A percentile compares a stretch with the other conserved stretches of the same genome.
Evolutionary conservation across 2,329 filamentous ascomycete species (phyloP).

Genomic region (Aspergillus puulaauensis): DNA sequence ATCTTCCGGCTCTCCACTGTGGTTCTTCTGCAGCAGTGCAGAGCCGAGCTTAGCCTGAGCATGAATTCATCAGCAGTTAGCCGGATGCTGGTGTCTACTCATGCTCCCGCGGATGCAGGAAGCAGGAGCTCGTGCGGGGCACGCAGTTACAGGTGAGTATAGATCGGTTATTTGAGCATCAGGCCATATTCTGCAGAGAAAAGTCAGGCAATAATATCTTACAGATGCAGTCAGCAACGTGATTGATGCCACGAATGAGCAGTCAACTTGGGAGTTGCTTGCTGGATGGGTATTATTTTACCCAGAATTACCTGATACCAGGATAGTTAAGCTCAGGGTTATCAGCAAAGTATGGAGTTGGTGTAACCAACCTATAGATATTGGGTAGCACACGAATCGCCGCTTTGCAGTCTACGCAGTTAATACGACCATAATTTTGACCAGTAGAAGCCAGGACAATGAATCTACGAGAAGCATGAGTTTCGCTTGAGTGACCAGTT

Average conservation of each 20-base stretch:
- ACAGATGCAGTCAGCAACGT: neutral
- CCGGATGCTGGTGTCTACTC: neutral
- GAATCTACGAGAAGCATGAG: neutral
- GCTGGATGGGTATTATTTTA: neutral
- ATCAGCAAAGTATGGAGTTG: neutral
- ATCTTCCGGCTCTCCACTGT: neutral
- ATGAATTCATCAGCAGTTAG: neutral
- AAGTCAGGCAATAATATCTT: neutral
- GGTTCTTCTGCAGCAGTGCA: neutral
- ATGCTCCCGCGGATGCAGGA: neutral
- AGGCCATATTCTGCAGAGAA: neutral
- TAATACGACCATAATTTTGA: neutral
- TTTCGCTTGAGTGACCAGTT: neutral
- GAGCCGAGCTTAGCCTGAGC: neutral
- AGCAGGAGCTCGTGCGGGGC: neutral
- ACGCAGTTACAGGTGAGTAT: neutral
- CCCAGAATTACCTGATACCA: neutral
- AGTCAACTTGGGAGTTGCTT: neutral
- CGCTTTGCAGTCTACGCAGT: neutral
- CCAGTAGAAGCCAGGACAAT: neutral
- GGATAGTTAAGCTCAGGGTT: neutral
- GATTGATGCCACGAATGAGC: neutral
- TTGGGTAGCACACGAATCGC: neutral
- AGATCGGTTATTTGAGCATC: neutral
- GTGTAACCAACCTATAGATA: conserved; percentile 2